Evolutionary conservation across 2,329 filamentous ascomycete species (phyloP), one percentile per base, ranked within the genome.

Genomic region (Beauveria scarabaeidicola): DNA sequence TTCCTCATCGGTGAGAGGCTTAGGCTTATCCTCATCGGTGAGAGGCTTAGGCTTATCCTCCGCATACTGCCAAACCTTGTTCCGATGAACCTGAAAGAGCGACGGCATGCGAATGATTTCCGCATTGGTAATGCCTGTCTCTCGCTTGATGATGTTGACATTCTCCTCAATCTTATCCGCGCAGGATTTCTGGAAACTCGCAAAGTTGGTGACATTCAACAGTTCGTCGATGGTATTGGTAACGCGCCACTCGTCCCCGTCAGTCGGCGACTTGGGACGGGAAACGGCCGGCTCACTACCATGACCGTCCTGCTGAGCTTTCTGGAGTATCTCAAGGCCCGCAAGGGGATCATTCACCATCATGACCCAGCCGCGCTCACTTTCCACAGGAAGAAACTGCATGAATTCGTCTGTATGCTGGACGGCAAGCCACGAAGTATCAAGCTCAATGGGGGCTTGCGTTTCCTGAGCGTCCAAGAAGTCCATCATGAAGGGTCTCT

Each of bases 401-500:
- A 70, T 29, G n/a, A 68, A 69, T 56, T 70, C 67, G 38, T 69
- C 68, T 0, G 69, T 67, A 21, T 70, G 68, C 5, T 67, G 65
- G 13, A 70, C 64, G 0, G 25, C 29, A 1, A 70, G 36, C 67
- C 67, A 70, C 1, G 36, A 58, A 3, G 65, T 67, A 23, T 70
- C 72, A 0, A 76, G 63, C 0, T 69, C 56, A 3, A 76, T 58
- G 0, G 74, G 72, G 6, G 68, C 63, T 44, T 76, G 73, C 1
- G 68, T 58, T n/a, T 69, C 69, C 52, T 76, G 73, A 0, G 68
- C 70, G 5, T 66, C 55, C 5, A 76, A 61, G 27, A 70, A 70
- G 0, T 61, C 58, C 1, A 67, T 48, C 25, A 75, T 64, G 3
- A n/a, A 17, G 13, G 46, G 46, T 17, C 17, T 29, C n/a, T 17